Base-by-base conservation (phyloP, 495 filamentous ascomycete species). In the Xylona heveae region DNA sequence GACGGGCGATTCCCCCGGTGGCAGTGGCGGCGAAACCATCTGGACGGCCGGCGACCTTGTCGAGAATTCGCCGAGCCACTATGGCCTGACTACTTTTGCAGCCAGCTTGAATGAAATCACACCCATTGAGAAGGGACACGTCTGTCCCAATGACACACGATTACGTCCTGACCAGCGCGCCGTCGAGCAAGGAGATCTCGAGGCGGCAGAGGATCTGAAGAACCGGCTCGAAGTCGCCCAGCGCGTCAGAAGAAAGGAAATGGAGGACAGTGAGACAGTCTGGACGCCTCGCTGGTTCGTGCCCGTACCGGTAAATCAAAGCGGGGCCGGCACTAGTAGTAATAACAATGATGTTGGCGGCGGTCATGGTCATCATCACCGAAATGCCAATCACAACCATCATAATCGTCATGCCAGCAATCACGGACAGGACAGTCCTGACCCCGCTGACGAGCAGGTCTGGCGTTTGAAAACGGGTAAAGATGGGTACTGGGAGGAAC, bases 151-250 rank as follows among this genome's bases (percentile, higher is more conserved):
- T 0, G 88, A 97, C 48, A 72, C 64, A 4, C 56, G 88, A 28
- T 53, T 93, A 18, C 60, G 88, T 18, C 88, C 82, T n/a, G 88
- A 97, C 45, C 90, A 95, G 58, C 61, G 78, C n/a, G 70, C 82
- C 1, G 64, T 72, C 0, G 88, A 97, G 50, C 57, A 74, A 14
- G 81, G 82, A 0, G 71, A 78, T 36, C 51, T 93, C 12, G 88
- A 94, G 42, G 54, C 62, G 8, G 88, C 88, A 0, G 88, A 97
- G 61, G 66, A 59, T 19, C 55, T 78, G 47, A 97, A 97, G 54
- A 63, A 69, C 1, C 60, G 58, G 37, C 63, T 95, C 14, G 88
- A 97, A 47, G 83, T 94, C 52, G 65, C 62, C 7, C 88, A 97
- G 57, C 61, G 88, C 21, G 58, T 60, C 17, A 57, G 90, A 34